Evolutionary conservation across 2,329 filamentous ascomycete species (phyloP).

Genomic region (Hawksworthiomyces lignivorus): DNA sequence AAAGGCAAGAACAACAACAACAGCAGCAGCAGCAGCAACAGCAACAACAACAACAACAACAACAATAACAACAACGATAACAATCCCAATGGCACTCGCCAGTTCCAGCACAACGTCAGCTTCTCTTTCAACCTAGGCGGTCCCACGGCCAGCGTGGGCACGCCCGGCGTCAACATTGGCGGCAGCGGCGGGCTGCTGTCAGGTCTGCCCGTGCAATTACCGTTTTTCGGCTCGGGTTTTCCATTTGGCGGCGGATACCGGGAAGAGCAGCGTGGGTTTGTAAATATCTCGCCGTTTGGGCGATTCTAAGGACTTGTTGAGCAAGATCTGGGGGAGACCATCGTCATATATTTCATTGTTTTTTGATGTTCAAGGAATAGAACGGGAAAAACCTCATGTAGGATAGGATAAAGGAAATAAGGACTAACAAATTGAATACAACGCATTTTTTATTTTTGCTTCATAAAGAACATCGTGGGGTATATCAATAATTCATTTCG

Average conservation of each 20-base stretch:
- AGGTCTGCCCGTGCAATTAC: constrained; percentile 4
- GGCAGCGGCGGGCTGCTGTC: not conserved
- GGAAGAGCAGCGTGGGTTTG: constrained; percentile 5
- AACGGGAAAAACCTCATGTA: too few species aligned
- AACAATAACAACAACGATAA: not conserved
- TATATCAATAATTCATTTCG: too few species aligned
- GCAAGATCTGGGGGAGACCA: too few species aligned
- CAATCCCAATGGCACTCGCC: not conserved
- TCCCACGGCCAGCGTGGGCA: not conserved
- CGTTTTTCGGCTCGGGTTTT: constrained; percentile 7
- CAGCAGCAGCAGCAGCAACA: not conserved
- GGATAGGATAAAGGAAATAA: too few species aligned
- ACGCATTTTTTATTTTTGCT: too few species aligned
- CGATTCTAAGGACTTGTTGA: too few species aligned
- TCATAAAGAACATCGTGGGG: too few species aligned
- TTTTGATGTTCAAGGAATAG: too few species aligned
- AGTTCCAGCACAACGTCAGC: constrained; percentile 7
- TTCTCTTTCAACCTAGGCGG: constrained; percentile 7
- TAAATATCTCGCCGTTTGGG: constrained; percentile 2
- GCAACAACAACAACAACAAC: not conserved
- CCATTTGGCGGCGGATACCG: constrained; percentile 1
- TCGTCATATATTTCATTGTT: too few species aligned
- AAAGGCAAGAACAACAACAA: not conserved
- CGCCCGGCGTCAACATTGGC: constrained; percentile 1
- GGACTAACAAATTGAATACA: too few species aligned